A percentile compares a stretch with the other conserved stretches of the same genome.
Evolutionary conservation across 2,329 filamentous ascomycete species (phyloP).

Genomic region (Rutstroemia sp.): DNA sequence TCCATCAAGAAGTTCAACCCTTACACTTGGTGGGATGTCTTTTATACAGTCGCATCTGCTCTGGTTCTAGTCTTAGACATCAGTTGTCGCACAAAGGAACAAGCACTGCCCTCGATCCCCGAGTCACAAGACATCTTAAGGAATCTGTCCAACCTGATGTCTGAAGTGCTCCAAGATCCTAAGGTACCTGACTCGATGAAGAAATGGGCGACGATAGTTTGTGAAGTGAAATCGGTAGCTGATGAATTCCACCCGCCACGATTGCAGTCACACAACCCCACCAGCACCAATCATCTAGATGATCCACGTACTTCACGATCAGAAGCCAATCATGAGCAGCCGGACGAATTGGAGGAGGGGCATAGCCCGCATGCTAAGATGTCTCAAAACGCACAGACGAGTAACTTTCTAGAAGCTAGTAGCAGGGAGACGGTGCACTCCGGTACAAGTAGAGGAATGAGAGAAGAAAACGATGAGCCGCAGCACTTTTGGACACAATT

Average conservation of each 20-base stretch:
- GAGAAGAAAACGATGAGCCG: background rate
- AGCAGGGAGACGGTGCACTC: too few relatives aligned
- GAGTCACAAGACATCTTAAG: background rate
- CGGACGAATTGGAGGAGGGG: background rate
- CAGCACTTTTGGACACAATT: background rate
- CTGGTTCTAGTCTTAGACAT: background rate
- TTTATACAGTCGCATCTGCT: background rate
- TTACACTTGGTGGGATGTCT: background rate
- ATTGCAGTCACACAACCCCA: background rate
- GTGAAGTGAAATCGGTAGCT: background rate
- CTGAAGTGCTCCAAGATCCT: background rate
- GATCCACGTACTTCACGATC: background rate
- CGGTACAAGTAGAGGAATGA: background rate
- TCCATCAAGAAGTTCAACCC: background rate
- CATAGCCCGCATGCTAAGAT: background rate
- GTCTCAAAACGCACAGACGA: background rate
- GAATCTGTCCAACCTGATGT: background rate
- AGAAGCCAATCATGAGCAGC: background rate
- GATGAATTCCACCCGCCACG: background rate
- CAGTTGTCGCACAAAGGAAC: background rate
- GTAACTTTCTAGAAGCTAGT: background rate
- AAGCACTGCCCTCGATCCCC: background rate
- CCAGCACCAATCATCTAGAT: background rate
- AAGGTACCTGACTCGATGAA: background rate
- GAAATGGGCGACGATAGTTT: background rate